Conservation (phyloP, 2,329 filamentous ascomycete genomes). For the Penicillium palitans region DNA sequence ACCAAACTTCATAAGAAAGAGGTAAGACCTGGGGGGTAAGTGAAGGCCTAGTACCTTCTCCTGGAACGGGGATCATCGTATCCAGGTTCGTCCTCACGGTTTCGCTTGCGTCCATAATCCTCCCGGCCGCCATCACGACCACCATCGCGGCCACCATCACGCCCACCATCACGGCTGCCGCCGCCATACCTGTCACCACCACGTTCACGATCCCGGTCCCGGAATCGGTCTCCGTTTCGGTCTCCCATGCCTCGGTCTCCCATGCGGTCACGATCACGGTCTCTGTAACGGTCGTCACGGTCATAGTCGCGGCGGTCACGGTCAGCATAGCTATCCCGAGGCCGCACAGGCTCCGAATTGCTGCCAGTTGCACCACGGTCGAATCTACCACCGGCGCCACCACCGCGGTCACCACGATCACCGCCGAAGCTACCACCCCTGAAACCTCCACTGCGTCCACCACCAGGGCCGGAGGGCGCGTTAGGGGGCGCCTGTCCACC, state of each 20-base stretch:
- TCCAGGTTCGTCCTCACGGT: slow-evolving; percentile 69
- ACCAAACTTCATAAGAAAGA: slow-evolving; percentile 26
- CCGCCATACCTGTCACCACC: slow-evolving; percentile 44
- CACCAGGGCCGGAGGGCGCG: slow-evolving; percentile 55
- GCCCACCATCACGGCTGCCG: slow-evolving; percentile 36
- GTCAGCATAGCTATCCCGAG: slow-evolving; percentile 60
- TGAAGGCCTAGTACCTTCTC: slow-evolving; percentile 55
- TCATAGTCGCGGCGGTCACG: slow-evolving; percentile 52
- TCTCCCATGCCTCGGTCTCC: slow-evolving; percentile 46
- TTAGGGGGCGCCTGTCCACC: slow-evolving; percentile 52
- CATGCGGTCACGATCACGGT: slow-evolving; percentile 47
- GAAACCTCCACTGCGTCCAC: slow-evolving; percentile 55
- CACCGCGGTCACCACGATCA: slow-evolving; percentile 41
- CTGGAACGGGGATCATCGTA: slow-evolving; percentile 72
- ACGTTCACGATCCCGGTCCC: slow-evolving; percentile 51
- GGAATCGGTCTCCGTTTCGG: slow-evolving; percentile 31
- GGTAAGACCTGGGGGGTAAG: slow-evolving; percentile 15
- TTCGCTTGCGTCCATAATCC: slow-evolving; percentile 62
- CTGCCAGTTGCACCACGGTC: slow-evolving; percentile 66
- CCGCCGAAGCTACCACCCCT: slow-evolving; percentile 48
- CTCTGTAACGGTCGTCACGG: slow-evolving; percentile 46
- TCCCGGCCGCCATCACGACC: slow-evolving; percentile 43
- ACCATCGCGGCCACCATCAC: slow-evolving; percentile 34
- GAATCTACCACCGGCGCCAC: slow-evolving; percentile 46
- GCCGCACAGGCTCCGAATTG: slow-evolving; percentile 81